A percentile compares a stretch with the other conserved stretches of the same genome.
phyloP scores from a whole-genome alignment of 345 rosid species.

The Gossypium arboreum region DNA sequence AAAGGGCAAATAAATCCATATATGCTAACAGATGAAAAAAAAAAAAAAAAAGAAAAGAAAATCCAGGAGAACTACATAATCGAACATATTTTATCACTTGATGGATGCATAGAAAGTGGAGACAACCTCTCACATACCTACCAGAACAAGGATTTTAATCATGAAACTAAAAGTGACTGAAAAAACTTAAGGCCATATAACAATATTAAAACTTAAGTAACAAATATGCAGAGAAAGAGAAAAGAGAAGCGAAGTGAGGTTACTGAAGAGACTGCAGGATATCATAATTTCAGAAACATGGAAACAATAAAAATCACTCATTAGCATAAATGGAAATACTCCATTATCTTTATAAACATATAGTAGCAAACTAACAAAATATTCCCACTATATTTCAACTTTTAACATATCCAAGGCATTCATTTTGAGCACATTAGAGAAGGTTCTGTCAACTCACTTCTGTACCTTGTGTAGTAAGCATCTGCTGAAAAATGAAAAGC shows the following conservation, averaged over 20 bases:
- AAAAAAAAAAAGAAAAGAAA: neutral
- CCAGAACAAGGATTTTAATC: neutral
- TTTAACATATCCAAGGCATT: conserved; percentile 6
- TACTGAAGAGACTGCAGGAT: neutral
- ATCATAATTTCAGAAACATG: neutral
- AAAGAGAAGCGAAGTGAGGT: neutral
- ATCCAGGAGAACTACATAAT: neutral
- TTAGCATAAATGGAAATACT: neutral
- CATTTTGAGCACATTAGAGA: conserved; percentile 18
- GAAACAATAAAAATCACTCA: neutral
- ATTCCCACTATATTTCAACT: neutral
- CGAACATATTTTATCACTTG: neutral
- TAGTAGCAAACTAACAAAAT: neutral
- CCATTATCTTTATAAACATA: neutral
- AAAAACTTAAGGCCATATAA: neutral
- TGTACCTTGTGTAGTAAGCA: conserved; percentile 77
- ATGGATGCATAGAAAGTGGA: neutral
- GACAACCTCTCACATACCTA: neutral
- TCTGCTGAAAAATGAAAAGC: conserved; percentile 69
- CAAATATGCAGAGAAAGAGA: neutral
- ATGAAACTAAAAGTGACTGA: neutral
- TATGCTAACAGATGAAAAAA: neutral
- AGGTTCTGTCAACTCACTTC: conserved; percentile 74
- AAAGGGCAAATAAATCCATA: neutral
- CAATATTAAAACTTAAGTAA: neutral